Conservation (phyloP, 176 grass and related monocot genomes). For the Tillandsia fasciculata region DNA sequence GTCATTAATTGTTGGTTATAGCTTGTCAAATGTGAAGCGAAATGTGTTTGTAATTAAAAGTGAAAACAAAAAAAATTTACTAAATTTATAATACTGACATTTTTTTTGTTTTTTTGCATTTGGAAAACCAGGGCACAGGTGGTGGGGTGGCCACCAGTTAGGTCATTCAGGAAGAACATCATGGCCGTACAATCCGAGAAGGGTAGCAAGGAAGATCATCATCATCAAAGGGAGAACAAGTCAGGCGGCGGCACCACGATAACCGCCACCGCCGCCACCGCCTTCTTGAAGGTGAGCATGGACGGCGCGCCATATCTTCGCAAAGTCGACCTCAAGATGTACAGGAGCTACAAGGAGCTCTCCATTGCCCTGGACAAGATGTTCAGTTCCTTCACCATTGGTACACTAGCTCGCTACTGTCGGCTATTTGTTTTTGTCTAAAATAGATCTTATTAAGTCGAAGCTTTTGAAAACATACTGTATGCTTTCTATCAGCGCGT, state of each 20-base stretch:
- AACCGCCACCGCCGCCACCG: slow-evolving; percentile 8
- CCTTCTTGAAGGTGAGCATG: slow-evolving; percentile 41
- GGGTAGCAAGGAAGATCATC: slow-evolving; percentile 22
- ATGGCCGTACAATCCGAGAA: slow-evolving; percentile 29
- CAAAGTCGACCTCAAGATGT: slow-evolving; percentile 35
- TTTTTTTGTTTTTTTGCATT: slow-evolving; percentile 3
- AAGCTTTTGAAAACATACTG: too few species aligned
- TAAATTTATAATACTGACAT: background rate
- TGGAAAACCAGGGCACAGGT: slow-evolving; percentile 30
- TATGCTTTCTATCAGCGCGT: too few species aligned
- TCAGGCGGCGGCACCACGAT: background rate
- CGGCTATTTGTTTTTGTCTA: background rate
- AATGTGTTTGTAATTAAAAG: too few species aligned
- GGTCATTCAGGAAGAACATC: slow-evolving; percentile 33
- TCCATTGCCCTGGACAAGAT: slow-evolving; percentile 30
- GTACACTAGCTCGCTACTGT: background rate
- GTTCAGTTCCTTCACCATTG: slow-evolving; percentile 31
- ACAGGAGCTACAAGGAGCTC: slow-evolving; percentile 34
- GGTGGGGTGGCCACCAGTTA: slow-evolving; percentile 39
- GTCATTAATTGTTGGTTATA: too few species aligned
- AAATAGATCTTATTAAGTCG: background rate
- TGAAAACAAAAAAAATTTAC: background rate
- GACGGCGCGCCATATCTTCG: slow-evolving; percentile 37
- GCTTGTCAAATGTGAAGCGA: too few species aligned
- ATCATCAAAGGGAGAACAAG: slow-evolving; percentile 3